These are phyloP conservation scores for Leishmania gerbilli DNA, from an alignment of 208 protist genomes.

Conservation along the genomic window DNA sequence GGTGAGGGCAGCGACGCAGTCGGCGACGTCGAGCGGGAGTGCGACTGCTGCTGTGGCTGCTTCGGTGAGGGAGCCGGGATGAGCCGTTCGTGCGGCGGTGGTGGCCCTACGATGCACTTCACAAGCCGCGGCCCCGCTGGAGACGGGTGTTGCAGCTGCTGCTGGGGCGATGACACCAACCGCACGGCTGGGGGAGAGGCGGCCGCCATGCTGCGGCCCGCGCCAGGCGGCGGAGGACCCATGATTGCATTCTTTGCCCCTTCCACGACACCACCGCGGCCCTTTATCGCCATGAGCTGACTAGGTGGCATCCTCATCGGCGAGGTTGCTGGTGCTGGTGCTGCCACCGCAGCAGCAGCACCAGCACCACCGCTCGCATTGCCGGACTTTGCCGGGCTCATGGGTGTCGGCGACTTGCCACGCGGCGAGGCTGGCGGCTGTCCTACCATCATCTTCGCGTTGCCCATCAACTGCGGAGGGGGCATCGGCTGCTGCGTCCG, in stretches of 20 bases:
- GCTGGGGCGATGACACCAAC: not conserved
- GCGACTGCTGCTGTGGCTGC: not conserved
- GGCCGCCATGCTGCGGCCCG: not conserved
- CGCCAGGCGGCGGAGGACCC: not conserved
- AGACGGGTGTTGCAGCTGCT: not conserved
- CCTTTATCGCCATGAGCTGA: conserved; percentile 12
- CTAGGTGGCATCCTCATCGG: not conserved
- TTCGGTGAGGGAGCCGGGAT: not conserved
- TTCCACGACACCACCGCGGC: not conserved
- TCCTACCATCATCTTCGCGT: not conserved
- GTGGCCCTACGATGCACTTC: conserved; percentile 19
- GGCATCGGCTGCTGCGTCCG: not conserved
- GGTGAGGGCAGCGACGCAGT: not conserved
- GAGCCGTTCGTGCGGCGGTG: not conserved
- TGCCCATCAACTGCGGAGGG: not conserved
- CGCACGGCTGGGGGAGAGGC: not conserved
- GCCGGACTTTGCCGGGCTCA: not conserved
- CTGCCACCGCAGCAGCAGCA: not conserved
- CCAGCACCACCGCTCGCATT: not conserved
- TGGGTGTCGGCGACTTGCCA: not conserved
- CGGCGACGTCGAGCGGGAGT: not conserved
- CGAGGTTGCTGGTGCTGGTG: not conserved
- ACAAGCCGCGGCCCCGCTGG: not conserved
- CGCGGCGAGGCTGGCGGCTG: not conserved
- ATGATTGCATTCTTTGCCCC: not conserved